A percentile compares a stretch with the other conserved stretches of the same genome.
Conservation (phyloP, 352 stramenopile genomes). For the Phytopythium boreale region DNA sequence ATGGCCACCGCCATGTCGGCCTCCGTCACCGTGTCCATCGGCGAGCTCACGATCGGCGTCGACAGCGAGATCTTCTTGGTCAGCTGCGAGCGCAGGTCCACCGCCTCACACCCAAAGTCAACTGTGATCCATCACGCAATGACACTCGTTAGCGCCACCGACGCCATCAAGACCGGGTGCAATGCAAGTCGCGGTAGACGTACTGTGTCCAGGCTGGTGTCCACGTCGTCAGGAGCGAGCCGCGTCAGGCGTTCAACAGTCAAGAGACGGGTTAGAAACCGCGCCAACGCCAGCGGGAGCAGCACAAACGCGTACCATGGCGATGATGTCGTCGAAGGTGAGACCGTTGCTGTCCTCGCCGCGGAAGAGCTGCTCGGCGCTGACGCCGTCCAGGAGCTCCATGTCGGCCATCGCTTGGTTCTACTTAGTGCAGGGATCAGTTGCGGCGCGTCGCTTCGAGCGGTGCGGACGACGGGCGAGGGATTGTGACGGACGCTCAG, state of each 20-base stretch:
- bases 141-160: neutral
- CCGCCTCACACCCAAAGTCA: constrained; percentile 92
- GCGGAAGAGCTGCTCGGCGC: constrained; percentile 68
- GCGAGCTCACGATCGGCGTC: constrained; percentile 94
- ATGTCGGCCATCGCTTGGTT: constrained; percentile 29
- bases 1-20: constrained; percentile 98
- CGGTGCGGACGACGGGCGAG: neutral
- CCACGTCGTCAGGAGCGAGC: constrained; percentile 4
- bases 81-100: constrained; percentile 88
- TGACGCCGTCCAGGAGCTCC: constrained; percentile 59
- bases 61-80: constrained; percentile 94
- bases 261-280: neutral
- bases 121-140: constrained; percentile 36
- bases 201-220: constrained; percentile 63
- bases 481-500: constrained; percentile 10
- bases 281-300: neutral
- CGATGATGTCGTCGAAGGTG: constrained; percentile 87
- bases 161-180: neutral
- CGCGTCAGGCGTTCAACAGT: constrained; percentile 2
- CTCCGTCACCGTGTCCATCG: constrained; percentile 99
- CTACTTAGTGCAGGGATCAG: too few species aligned
- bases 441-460: neutral
- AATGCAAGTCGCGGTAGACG: constrained; percentile 10
- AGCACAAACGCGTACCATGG: constrained; percentile 35
- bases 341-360: constrained; percentile 64